phyloP scores from a whole-genome alignment of 106 monocot species.

The Allium fistulosum region DNA sequence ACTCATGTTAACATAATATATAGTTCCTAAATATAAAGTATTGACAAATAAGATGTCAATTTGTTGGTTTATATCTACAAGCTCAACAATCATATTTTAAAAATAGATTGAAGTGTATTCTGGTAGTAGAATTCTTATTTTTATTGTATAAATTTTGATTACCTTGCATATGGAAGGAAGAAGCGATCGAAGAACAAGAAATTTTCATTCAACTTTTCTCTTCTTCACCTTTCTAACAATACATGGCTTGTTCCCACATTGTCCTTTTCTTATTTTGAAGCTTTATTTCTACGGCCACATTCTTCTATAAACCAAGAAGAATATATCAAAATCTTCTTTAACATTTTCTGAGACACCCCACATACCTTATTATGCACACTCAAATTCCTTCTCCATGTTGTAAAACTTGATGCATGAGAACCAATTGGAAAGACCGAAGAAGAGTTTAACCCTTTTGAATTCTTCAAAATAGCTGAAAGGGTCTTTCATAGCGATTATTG shows the following conservation, averaged over 20 bases:
- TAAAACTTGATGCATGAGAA: conserved; percentile 43
- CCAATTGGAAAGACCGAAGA: conserved; percentile 4
- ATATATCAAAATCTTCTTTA: conserved; percentile 55
- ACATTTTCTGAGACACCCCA: conserved; percentile 32
- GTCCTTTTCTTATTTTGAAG: conserved; percentile 28
- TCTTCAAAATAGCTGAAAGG: conserved; percentile 32
- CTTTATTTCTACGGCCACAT: conserved; percentile 11
- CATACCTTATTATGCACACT: background rate
- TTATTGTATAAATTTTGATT: no score
- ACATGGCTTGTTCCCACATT: conserved; percentile 31
- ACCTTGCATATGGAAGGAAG: conserved; percentile 69
- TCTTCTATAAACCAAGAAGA: conserved; percentile 21
- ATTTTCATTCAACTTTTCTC: conserved; percentile 88
- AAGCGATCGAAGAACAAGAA: conserved; percentile 53
- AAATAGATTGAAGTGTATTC: no score
- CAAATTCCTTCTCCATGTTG: conserved; percentile 24
- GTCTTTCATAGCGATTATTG: conserved; percentile 39
- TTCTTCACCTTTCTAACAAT: conserved; percentile 53
- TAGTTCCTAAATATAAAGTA: no score
- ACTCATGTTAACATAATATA: no score
- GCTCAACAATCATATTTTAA: no score
- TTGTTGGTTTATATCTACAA: no score
- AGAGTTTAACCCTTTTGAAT: conserved; percentile 7
- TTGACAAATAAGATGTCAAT: no score
- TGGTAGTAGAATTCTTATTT: no score